Evolutionary conservation across 192 early-diverging fungal species (phyloP).

Genomic region (Coemansia sp.): DNA sequence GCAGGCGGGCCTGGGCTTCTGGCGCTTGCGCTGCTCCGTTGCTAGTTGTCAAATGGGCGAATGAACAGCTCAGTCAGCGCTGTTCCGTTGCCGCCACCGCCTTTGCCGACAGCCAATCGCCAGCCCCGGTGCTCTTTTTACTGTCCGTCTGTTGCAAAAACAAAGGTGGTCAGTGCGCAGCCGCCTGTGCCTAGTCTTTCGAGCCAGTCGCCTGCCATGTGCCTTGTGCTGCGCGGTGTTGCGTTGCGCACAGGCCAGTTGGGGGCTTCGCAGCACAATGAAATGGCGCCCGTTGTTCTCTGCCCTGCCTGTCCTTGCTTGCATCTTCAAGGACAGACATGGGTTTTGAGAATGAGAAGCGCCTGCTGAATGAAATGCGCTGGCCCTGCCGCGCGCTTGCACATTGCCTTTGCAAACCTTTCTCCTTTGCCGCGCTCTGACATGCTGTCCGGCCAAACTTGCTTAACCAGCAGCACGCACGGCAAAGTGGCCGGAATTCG

Average conservation of each 20-base stretch:
- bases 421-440: not conserved
- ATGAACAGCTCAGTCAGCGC: too few relatives aligned
- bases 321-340: too few relatives aligned
- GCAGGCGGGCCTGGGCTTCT: not conserved
- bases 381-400: not conserved
- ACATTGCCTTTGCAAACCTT: not conserved
- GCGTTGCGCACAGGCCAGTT: slow-evolving; percentile 3
- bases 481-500: not conserved
- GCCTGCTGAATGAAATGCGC: not conserved
- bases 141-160: not conserved
- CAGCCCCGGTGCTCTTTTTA: not conserved
- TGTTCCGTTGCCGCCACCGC: not conserved
- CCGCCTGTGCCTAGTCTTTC: not conserved
- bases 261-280: not conserved
- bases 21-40: not conserved
- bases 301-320: not conserved
- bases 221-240: not conserved
- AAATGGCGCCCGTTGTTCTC: not conserved
- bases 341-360: not conserved
- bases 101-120: not conserved
- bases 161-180: slow-evolving; percentile 7
- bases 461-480: not conserved
- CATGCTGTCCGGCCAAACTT: not conserved
- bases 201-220: not conserved
- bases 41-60: too few relatives aligned